Conservation (phyloP, 768 basidiomycete genomes). For the Hysterangium stoloniferum region DNA sequence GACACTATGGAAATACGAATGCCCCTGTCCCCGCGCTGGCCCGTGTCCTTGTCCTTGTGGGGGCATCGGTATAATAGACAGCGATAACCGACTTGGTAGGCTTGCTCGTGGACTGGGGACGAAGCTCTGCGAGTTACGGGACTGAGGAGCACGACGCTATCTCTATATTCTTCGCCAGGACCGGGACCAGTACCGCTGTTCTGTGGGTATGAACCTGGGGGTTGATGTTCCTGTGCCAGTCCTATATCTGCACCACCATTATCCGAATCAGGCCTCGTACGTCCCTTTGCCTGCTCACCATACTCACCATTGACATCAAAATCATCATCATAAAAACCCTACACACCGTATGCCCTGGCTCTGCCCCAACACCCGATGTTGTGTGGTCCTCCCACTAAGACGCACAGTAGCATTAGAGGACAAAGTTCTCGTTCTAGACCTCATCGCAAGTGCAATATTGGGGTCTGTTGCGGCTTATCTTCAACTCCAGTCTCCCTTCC, state of each 20-base stretch:
- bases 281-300: too few relatives aligned
- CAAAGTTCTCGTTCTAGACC: constrained; percentile 5
- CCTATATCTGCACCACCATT: not conserved
- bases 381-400: not conserved
- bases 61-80: too few relatives aligned
- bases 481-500: too few relatives aligned
- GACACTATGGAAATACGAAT: too few relatives aligned
- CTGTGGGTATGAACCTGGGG: too few relatives aligned
- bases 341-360: not conserved
- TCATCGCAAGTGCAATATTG: not conserved
- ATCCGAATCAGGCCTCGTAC: not conserved
- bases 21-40: not conserved
- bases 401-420: not conserved
- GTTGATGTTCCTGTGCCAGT: not conserved
- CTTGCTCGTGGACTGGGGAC: constrained; percentile 31
- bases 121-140: constrained; percentile 40
- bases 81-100: too few relatives aligned
- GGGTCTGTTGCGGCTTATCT: too few relatives aligned
- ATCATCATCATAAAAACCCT: not conserved
- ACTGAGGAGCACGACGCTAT: constrained; percentile 47
- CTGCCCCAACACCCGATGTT: not conserved
- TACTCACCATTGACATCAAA: not conserved
- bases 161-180: constrained; percentile 44
- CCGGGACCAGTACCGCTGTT: constrained; percentile 12
- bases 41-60: too few relatives aligned